phyloP scores from a whole-genome alignment of 2,329 filamentous ascomycete species.

The Didymella keratinophila region DNA sequence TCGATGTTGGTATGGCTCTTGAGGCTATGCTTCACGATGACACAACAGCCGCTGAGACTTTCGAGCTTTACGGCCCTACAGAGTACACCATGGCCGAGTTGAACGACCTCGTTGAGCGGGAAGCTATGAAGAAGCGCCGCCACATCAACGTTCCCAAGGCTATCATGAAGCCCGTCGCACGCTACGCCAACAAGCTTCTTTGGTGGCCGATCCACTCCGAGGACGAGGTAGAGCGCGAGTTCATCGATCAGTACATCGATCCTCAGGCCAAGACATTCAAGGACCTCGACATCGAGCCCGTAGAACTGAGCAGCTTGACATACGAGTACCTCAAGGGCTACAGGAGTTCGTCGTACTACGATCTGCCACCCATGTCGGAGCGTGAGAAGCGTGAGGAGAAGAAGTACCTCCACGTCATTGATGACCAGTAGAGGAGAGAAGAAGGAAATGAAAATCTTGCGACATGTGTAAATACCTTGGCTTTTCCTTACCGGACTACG shows the following conservation, averaged over 20 bases:
- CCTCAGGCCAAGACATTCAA: conserved; percentile 92
- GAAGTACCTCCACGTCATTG: conserved; percentile 89
- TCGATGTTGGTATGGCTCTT: conserved; percentile 88
- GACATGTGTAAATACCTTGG: conserved; percentile 40
- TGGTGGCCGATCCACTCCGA: conserved; percentile 89
- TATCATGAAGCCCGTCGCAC: conserved; percentile 77
- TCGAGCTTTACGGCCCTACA: conserved; percentile 91
- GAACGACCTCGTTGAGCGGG: conserved; percentile 83
- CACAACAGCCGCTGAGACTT: conserved; percentile 87
- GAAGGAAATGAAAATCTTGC: conserved; percentile 22
- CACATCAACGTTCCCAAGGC: conserved; percentile 91
- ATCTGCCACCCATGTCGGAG: conserved; percentile 92
- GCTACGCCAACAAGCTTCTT: conserved; percentile 78
- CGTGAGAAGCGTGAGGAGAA: conserved; percentile 93
- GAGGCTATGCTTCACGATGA: conserved; percentile 93
- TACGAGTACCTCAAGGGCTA: conserved; percentile 96
- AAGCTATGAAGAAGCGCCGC: conserved; percentile 87
- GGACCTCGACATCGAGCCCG: conserved; percentile 88
- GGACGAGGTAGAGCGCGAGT: conserved; percentile 90
- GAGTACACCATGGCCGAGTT: conserved; percentile 91
- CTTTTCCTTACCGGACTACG: conserved; percentile 27
- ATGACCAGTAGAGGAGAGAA: conserved; percentile 46
- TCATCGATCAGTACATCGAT: conserved; percentile 92
- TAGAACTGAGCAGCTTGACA: conserved; percentile 83
- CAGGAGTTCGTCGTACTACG: conserved; percentile 87